These are phyloP conservation scores for Chytriomyces hyalinus DNA, from an alignment of 192 early-diverging fungal genomes.

Conservation along the genomic window DNA sequence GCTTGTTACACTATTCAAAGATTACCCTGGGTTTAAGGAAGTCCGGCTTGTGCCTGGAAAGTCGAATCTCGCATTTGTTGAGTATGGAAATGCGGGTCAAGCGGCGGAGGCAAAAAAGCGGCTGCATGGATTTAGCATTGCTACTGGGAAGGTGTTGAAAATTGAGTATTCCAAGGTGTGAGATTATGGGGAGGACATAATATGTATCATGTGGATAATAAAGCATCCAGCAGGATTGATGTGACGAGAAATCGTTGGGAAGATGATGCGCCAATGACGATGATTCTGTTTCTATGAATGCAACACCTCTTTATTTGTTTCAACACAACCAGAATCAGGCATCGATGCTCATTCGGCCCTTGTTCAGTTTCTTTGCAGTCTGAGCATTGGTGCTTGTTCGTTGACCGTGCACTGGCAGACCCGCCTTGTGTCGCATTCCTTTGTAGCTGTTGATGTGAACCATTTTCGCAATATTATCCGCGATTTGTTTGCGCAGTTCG, in stretches of 20 bases:
- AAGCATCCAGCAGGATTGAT: too few species aligned
- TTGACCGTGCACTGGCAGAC: conserved; percentile 89
- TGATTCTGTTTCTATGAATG: too few species aligned
- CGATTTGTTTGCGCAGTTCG: conserved; percentile 74
- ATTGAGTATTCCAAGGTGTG: conserved; percentile 61
- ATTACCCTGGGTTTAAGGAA: conserved; percentile 72
- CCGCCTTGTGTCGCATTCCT: conserved; percentile 84
- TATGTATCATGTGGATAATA: too few species aligned
- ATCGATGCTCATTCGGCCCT: conserved; percentile 41
- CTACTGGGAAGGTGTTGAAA: conserved; percentile 51
- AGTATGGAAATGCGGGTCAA: conserved; percentile 61
- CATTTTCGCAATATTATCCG: conserved; percentile 77
- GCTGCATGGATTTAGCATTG: conserved; percentile 65
- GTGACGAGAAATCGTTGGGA: too few species aligned
- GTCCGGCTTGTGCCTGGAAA: conserved; percentile 70
- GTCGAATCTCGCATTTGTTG: conserved; percentile 70
- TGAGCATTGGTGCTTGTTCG: conserved; percentile 83
- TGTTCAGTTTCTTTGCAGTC: conserved; percentile 87
- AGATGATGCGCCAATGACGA: too few species aligned
- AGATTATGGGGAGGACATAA: background rate
- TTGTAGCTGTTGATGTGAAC: conserved; percentile 66
- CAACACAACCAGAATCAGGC: background rate
- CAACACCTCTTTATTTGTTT: too few species aligned
- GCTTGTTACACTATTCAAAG: conserved; percentile 60
- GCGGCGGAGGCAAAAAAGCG: conserved; percentile 60